A percentile compares a stretch with the other conserved stretches of the same genome.
These are phyloP conservation scores for Lunularia cruciata DNA, from an alignment of 225 moss, liverwort and hornwort genomes.

Conservation along the genomic window DNA sequence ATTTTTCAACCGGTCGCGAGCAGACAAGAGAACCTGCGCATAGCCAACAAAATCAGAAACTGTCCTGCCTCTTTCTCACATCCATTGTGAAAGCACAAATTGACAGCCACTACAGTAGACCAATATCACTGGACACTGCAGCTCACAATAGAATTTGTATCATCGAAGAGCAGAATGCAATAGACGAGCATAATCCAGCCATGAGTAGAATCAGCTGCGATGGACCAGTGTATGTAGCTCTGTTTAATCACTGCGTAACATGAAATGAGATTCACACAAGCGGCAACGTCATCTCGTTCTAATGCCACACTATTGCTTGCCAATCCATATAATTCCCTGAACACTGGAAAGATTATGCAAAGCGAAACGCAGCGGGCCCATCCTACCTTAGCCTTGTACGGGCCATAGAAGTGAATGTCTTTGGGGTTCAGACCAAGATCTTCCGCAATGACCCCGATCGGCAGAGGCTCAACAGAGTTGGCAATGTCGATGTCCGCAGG, in stretches of 20 bases:
- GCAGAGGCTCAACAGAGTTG: conserved; percentile 75
- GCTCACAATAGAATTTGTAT: not conserved
- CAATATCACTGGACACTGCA: too few relatives aligned
- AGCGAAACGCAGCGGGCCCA: not conserved
- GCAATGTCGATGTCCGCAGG: conserved; percentile 94
- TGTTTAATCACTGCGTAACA: too few relatives aligned
- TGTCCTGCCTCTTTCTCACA: too few relatives aligned
- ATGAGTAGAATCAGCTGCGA: too few relatives aligned
- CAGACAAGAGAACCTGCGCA: conserved; percentile 75
- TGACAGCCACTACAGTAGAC: not conserved
- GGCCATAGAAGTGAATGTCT: conserved; percentile 83
- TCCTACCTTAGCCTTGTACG: conserved; percentile 80
- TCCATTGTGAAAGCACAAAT: not conserved
- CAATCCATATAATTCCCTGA: too few relatives aligned
- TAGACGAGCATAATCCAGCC: too few relatives aligned
- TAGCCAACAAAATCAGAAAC: not conserved
- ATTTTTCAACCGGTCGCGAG: conserved; percentile 52
- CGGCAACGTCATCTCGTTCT: too few relatives aligned
- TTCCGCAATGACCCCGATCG: conserved; percentile 59
- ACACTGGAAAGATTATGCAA: too few relatives aligned
- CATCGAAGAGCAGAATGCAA: not conserved
- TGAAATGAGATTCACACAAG: too few relatives aligned
- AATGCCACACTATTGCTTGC: too few relatives aligned
- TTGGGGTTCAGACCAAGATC: conserved; percentile 71
- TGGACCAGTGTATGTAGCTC: too few relatives aligned